Evolutionary conservation across 2,329 filamentous ascomycete species (phyloP).

Genomic region (Diplodia seriata): DNA sequence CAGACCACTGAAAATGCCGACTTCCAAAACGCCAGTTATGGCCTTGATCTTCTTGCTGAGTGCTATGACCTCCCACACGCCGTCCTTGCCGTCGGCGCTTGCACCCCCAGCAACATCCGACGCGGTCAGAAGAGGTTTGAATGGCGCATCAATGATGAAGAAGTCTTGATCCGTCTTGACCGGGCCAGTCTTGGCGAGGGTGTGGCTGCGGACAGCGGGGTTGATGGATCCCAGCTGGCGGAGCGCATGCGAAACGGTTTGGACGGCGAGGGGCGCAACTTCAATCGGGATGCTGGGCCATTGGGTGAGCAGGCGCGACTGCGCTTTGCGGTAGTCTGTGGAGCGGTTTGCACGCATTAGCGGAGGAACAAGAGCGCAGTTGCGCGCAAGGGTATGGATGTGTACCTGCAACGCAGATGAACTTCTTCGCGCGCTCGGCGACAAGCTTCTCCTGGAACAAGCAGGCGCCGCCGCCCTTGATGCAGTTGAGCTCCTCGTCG

Average conservation of each 20-base stretch:
- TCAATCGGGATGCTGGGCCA: slow-evolving; percentile 94
- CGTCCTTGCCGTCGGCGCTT: slow-evolving; percentile 63
- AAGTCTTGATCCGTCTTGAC: slow-evolving; percentile 86
- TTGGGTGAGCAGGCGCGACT: slow-evolving; percentile 71
- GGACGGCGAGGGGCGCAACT: slow-evolving; percentile 83
- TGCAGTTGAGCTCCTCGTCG: slow-evolving; percentile 91
- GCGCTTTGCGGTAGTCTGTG: slow-evolving; percentile 87
- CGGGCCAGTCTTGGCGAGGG: slow-evolving; percentile 80
- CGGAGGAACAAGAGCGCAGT: background rate
- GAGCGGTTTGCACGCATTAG: background rate
- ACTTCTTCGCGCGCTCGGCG: slow-evolving; percentile 80
- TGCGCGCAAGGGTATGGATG: background rate
- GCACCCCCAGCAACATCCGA: slow-evolving; percentile 58
- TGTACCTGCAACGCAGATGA: slow-evolving; percentile 83
- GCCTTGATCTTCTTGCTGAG: slow-evolving; percentile 77
- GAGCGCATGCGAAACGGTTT: slow-evolving; percentile 76
- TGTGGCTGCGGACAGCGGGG: slow-evolving; percentile 74
- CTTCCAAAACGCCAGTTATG: slow-evolving; percentile 87
- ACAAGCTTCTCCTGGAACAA: slow-evolving; percentile 98
- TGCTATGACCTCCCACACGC: slow-evolving; percentile 79
- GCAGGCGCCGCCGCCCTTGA: slow-evolving; percentile 98
- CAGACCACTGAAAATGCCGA: slow-evolving; percentile 85
- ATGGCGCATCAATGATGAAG: slow-evolving; percentile 92
- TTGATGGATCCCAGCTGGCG: slow-evolving; percentile 73
- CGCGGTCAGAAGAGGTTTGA: slow-evolving; percentile 71